Base-by-base conservation (phyloP, 2,329 filamentous ascomycete genomes). In the Claviceps maximensis region DNA sequence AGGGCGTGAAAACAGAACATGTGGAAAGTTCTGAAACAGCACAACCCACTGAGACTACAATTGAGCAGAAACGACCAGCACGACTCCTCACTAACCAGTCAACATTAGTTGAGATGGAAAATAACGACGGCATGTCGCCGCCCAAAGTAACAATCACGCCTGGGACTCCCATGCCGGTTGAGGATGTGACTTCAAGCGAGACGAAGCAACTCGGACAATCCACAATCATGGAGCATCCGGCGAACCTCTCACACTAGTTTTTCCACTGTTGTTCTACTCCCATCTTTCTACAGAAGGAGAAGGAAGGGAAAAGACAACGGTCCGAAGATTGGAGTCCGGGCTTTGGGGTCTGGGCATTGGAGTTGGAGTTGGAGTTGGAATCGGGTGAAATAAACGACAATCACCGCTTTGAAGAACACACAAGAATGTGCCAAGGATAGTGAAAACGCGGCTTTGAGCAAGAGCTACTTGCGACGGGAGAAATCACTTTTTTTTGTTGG, bases 171-270 rank as follows among this genome's bases (percentile, higher is more conserved):
- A 66, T 65, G 0, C 62, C 67, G 0, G 54, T 56, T 1, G 67
- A 69, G 3, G 66, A 63, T 1, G 38, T 53, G 15, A 59, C 58
- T 12, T 62, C 65, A 7, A 57, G 66, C 3, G 69, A 72, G 47
- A 64, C 65, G 4, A 78, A 78, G 63, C 70, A 70, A 53, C 64
- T 76, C 5, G 73, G 71, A 7, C 64, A 67, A 49, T 62, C 71
- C 6, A 64, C 62, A n/a, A 59, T 69, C 13, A 60, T 67, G 17
- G 69, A 72, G 55, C 62, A 62, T 44, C 57, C 63, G 25, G 61
- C 62, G 4, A 61, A 68, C 44, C 57, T 70, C 4, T 62, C 64
- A 29, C 70, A 67, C 51, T 71, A 40, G 25, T 47, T 31, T 29
- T 25, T 4, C 27, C 21, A 49, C 2, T 2, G 25, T n/a, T 7